A percentile compares a stretch with the other conserved stretches of the same genome.
Conservation (phyloP, 2,329 filamentous ascomycete species). For the Graphilbum fragrans region DNA sequence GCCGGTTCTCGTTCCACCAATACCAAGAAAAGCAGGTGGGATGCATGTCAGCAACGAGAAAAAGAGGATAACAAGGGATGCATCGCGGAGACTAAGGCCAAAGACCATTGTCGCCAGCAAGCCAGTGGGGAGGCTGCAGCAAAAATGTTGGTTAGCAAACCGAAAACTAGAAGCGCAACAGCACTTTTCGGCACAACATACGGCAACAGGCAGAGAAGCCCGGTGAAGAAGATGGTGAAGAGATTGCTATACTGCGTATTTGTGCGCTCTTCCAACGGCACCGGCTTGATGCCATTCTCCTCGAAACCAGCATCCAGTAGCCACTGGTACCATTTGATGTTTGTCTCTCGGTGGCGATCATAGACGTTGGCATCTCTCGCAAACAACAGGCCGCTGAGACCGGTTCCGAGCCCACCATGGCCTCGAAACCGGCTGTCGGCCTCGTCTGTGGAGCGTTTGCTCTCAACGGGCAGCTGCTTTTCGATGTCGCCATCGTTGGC, state of each 20-base stretch:
- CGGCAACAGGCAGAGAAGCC: slow-evolving; percentile 45
- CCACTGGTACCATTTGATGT: slow-evolving; percentile 27
- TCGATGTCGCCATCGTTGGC: slow-evolving; percentile 9
- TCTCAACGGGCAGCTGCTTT: slow-evolving; percentile 7
- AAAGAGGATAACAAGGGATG: slow-evolving; percentile 45
- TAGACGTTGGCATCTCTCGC: slow-evolving; percentile 21
- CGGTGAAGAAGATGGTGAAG: slow-evolving; percentile 49
- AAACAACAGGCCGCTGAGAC: slow-evolving; percentile 12
- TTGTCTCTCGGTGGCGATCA: slow-evolving; percentile 15
- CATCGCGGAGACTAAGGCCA: slow-evolving; percentile 40
- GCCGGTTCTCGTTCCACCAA: slow-evolving; percentile 42
- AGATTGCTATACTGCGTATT: slow-evolving; percentile 40
- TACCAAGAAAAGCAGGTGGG: slow-evolving; percentile 42
- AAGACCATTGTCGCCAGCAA: slow-evolving; percentile 43
- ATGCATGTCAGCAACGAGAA: slow-evolving; percentile 41
- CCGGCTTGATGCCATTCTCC: slow-evolving; percentile 42
- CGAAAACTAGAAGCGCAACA: background rate
- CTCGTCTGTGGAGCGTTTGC: background rate
- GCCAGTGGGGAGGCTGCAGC: slow-evolving; percentile 40
- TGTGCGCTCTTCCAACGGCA: slow-evolving; percentile 40
- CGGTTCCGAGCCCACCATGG: background rate
- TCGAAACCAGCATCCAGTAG: slow-evolving; percentile 34
- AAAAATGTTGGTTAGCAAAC: background rate
- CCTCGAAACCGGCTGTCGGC: slow-evolving; percentile 8
- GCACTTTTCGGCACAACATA: slow-evolving; percentile 23